Evolutionary conservation across 352 stramenopile species (phyloP).

Genomic region (Phytophthora ohioensis): DNA sequence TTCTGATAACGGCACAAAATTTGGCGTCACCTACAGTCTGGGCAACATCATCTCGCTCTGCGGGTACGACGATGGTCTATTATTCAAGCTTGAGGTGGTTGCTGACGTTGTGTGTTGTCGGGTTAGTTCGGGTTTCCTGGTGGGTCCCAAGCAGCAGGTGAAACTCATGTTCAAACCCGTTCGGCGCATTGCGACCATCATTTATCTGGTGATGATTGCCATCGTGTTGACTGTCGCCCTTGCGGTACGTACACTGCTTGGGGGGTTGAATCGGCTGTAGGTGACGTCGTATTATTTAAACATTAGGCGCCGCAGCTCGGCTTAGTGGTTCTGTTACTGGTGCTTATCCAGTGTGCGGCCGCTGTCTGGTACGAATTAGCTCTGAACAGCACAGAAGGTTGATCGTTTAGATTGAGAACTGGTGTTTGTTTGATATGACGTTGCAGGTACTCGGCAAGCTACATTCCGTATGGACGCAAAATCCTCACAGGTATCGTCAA

Average conservation of each 20-base stretch:
- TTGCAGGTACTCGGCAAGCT: constrained; percentile 82
- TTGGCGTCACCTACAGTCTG: constrained; percentile 84
- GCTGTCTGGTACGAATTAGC: constrained; percentile 65
- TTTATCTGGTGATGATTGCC: constrained; percentile 85
- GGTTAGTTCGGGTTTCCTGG: constrained; percentile 79
- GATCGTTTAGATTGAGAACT: neutral
- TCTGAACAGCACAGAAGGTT: neutral
- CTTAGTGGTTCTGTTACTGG: constrained; percentile 79
- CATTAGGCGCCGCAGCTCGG: constrained; percentile 68
- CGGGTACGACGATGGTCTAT: constrained; percentile 47
- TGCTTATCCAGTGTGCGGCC: constrained; percentile 78
- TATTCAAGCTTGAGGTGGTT: constrained; percentile 1
- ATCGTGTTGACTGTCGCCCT: constrained; percentile 78
- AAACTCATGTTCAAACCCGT: constrained; percentile 91
- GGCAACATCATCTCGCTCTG: constrained; percentile 88
- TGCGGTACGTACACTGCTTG: constrained; percentile 43
- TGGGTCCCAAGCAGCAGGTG: constrained; percentile 80
- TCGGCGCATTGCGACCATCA: constrained; percentile 68
- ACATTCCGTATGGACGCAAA: constrained; percentile 87
- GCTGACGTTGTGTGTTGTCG: constrained; percentile 2
- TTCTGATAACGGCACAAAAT: constrained; percentile 76
- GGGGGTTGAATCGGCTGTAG: neutral
- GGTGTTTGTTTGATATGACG: neutral
- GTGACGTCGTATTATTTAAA: constrained; percentile 6
- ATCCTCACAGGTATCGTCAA: constrained; percentile 73